Evolutionary conservation across 495 filamentous ascomycete species (phyloP).

Genomic region (Penicillium cosmopolitanum): DNA sequence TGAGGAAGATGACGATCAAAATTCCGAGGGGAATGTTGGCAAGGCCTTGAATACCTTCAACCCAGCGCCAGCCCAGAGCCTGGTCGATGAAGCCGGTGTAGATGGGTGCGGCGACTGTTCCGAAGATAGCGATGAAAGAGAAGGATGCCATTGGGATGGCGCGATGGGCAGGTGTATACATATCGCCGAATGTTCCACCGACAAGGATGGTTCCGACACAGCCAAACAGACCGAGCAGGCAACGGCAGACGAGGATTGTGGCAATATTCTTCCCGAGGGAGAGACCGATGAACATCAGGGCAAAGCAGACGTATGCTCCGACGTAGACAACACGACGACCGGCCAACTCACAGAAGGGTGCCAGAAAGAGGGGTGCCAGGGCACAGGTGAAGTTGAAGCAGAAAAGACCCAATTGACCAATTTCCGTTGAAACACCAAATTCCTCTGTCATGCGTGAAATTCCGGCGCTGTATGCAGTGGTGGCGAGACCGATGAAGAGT

Average conservation of each 20-base stretch:
- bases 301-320: slow-evolving; percentile 43
- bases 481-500: slow-evolving; percentile 52
- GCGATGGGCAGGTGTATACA: slow-evolving; percentile 73
- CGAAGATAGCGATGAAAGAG: slow-evolving; percentile 72
- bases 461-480: slow-evolving; percentile 51
- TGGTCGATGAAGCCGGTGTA: slow-evolving; percentile 74
- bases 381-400: slow-evolving; percentile 47
- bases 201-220: slow-evolving; percentile 79
- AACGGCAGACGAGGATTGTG: slow-evolving; percentile 69
- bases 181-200: slow-evolving; percentile 73
- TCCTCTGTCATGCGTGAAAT: slow-evolving; percentile 43
- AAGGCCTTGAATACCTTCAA: slow-evolving; percentile 80
- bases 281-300: slow-evolving; percentile 47
- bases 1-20: slow-evolving; percentile 55
- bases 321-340: slow-evolving; percentile 45
- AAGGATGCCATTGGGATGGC: slow-evolving; percentile 83
- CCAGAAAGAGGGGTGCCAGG: slow-evolving; percentile 47
- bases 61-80: slow-evolving; percentile 74
- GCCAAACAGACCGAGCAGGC: slow-evolving; percentile 75
- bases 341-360: slow-evolving; percentile 50
- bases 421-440: slow-evolving; percentile 34
- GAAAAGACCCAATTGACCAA: slow-evolving; percentile 49
- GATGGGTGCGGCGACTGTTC: slow-evolving; percentile 71
- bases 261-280: slow-evolving; percentile 61
- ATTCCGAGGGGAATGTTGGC: slow-evolving; percentile 64